These are phyloP conservation scores for Choiromyces venosus DNA, from an alignment of 495 filamentous ascomycete species.

Conservation along the genomic window DNA sequence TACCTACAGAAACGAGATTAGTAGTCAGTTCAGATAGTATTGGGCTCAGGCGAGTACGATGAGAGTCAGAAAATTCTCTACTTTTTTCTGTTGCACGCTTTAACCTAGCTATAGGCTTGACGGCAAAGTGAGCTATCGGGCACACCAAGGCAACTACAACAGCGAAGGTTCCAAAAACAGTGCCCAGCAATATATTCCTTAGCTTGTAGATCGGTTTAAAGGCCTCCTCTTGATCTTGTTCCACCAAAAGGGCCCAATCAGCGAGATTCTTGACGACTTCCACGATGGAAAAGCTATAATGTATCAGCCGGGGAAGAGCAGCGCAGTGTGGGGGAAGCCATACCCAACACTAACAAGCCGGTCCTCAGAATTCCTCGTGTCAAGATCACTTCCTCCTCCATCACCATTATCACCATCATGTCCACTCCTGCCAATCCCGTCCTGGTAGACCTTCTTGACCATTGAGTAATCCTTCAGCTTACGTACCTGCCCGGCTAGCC, in stretches of 20 bases:
- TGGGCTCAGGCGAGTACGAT: background rate
- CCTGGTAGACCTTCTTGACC: constrained; percentile 28
- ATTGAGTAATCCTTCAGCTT: constrained; percentile 30
- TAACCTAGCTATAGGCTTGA: constrained; percentile 70
- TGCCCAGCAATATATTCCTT: constrained; percentile 70
- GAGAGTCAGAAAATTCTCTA: constrained; percentile 42
- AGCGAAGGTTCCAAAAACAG: constrained; percentile 76
- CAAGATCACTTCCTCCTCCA: constrained; percentile 34
- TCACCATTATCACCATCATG: constrained; percentile 34
- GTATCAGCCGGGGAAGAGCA: constrained; percentile 9
- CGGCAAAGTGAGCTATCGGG: constrained; percentile 71
- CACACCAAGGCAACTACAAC: constrained; percentile 61
- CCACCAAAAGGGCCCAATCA: constrained; percentile 75
- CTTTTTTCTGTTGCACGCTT: constrained; percentile 73
- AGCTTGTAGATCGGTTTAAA: constrained; percentile 67
- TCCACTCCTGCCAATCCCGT: constrained; percentile 19
- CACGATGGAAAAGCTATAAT: constrained; percentile 27
- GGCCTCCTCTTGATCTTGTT: constrained; percentile 67
- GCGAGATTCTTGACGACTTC: constrained; percentile 48
- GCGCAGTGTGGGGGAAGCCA: constrained; percentile 45
- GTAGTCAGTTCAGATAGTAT: background rate
- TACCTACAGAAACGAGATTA: constrained; percentile 22
- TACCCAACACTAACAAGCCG: constrained; percentile 55
- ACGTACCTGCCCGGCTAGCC: constrained; percentile 26
- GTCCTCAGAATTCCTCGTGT: constrained; percentile 53